phyloP scores from a whole-genome alignment of 1,284 basidiomycete genomes.

The Chalciporus piperatoides region DNA sequence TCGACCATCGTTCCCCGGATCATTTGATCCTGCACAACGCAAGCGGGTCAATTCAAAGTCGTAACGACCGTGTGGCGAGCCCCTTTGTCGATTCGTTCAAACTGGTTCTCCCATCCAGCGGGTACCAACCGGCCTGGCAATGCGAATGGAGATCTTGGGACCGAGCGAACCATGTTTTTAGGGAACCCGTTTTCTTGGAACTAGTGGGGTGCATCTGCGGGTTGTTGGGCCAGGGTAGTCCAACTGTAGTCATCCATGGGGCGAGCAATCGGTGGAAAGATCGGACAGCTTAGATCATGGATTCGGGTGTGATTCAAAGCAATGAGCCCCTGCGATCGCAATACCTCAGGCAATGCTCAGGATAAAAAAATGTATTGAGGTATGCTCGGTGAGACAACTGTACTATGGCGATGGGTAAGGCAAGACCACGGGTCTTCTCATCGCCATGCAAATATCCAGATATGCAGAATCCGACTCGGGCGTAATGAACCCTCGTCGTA shows the following conservation, averaged over 20 bases:
- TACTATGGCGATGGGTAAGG: constrained; percentile 18
- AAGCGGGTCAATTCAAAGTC: neutral
- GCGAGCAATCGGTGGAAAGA: neutral
- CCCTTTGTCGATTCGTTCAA: neutral
- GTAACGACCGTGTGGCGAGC: neutral
- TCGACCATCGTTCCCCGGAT: neutral
- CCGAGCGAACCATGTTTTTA: neutral
- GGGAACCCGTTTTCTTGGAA: too few species aligned
- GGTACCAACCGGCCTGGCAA: neutral
- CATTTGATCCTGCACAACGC: neutral
- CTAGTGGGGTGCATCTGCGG: neutral
- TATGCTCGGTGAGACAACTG: neutral
- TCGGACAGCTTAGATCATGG: neutral
- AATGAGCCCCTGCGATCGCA: too few species aligned
- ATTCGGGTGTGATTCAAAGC: too few species aligned
- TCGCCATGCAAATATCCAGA: constrained; percentile 33
- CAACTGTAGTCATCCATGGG: neutral
- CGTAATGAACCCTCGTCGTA: constrained; percentile 48
- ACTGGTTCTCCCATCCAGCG: neutral
- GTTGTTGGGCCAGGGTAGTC: neutral
- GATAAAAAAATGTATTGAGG: neutral
- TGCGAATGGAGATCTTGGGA: too few species aligned
- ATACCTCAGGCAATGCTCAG: too few species aligned
- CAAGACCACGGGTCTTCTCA: constrained; percentile 17
- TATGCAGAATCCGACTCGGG: constrained; percentile 41